These are phyloP conservation scores for Wickerhamomyces chaumierensis DNA, from an alignment of 805 yeast genomes.

Conservation along the genomic window DNA sequence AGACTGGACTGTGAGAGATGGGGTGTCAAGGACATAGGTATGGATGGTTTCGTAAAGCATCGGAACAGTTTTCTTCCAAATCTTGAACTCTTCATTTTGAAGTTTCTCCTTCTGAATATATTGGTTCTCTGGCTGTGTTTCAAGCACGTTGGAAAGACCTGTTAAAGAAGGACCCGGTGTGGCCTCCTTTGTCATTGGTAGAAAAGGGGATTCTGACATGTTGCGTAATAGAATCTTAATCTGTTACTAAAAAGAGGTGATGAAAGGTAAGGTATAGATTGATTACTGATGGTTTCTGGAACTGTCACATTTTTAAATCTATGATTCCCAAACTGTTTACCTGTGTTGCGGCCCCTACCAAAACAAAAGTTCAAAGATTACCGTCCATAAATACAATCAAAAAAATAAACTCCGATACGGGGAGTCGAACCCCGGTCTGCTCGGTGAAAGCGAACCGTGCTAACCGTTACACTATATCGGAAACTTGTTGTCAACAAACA, in stretches of 20 bases:
- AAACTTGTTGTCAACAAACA: neutral
- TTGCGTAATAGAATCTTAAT: no score
- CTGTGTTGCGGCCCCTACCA: no score
- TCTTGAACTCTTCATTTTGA: conserved; percentile 64
- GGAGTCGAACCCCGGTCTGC: conserved; percentile 8
- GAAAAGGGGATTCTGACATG: neutral
- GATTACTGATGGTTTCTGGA: no score
- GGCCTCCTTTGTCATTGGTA: neutral
- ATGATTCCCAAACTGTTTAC: no score
- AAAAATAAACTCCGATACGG: conserved; percentile 5
- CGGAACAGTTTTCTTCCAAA: conserved; percentile 81
- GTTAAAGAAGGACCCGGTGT: neutral
- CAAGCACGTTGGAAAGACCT: neutral
- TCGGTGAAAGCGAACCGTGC: conserved; percentile 5
- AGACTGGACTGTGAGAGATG: conserved; percentile 51
- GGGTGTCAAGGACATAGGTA: conserved; percentile 45
- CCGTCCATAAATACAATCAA: no score
- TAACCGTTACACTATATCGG: conserved; percentile 7
- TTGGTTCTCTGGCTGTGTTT: conserved; percentile 15
- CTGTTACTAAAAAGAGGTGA: no score
- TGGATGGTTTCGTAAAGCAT: conserved; percentile 59
- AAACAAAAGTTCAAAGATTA: no score
- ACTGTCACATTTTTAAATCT: no score
- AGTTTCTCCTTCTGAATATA: conserved; percentile 51
- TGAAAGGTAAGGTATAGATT: no score